Percentiles rank a stretch among this genome's conserved stretches.
Conservation (phyloP, 169 alveolate genomes). For the Theileria annulata region DNA sequence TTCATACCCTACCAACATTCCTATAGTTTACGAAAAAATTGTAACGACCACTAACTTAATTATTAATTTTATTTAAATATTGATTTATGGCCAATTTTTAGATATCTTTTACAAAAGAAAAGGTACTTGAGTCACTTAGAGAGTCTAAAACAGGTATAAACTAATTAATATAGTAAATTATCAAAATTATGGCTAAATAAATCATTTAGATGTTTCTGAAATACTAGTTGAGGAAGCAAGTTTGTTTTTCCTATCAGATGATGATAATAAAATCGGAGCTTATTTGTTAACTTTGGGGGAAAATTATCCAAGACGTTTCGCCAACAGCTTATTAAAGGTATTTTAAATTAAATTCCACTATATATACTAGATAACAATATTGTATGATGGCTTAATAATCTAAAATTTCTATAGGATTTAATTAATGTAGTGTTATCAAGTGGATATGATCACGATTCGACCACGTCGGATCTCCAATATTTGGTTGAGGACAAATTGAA, state of each 20-base stretch:
- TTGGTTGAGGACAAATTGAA: neutral
- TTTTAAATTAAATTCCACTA: neutral
- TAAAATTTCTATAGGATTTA: constrained; percentile 13
- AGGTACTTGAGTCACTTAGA: too few relatives aligned
- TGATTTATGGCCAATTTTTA: constrained; percentile 10
- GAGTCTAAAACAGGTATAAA: too few relatives aligned
- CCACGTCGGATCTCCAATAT: constrained; percentile 5
- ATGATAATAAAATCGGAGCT: constrained; percentile 1
- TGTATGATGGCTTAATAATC: neutral
- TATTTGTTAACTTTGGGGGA: constrained; percentile 28
- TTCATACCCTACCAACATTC: constrained; percentile 8
- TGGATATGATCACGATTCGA: neutral
- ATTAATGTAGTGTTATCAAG: neutral
- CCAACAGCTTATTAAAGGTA: constrained; percentile 35
- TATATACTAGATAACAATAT: neutral
- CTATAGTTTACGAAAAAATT: neutral
- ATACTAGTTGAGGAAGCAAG: neutral
- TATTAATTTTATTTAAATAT: neutral
- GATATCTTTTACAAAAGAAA: too few relatives aligned
- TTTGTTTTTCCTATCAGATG: constrained; percentile 17
- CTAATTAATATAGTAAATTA: too few relatives aligned
- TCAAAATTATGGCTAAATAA: neutral
- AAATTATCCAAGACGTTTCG: constrained; percentile 47
- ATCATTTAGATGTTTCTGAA: neutral
- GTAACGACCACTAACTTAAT: neutral